Evolutionary conservation across 192 early-diverging fungal genomes (phyloP).

Genomic region (Coemansia sp.): DNA sequence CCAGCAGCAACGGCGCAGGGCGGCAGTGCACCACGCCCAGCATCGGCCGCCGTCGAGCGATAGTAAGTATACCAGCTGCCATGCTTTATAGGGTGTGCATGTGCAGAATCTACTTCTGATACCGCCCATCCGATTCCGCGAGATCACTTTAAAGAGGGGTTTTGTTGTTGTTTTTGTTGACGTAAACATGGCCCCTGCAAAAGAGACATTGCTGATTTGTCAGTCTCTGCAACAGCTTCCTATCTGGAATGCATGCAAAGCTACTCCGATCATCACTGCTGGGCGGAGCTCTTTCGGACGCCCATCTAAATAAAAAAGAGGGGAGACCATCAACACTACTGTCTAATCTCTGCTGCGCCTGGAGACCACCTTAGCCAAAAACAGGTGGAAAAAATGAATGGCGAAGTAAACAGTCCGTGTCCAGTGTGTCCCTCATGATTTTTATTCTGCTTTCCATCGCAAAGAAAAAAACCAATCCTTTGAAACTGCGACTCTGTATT

Average conservation of each 20-base stretch:
- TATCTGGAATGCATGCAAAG: neutral
- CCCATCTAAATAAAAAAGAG: neutral
- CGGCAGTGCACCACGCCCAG: constrained; percentile 24
- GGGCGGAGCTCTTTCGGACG: constrained; percentile 1
- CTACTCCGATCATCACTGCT: neutral
- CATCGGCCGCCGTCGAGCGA: constrained; percentile 2
- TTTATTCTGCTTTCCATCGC: neutral
- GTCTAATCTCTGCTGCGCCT: neutral
- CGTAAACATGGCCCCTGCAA: neutral
- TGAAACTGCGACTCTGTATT: neutral
- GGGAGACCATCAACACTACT: neutral
- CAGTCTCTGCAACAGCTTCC: neutral
- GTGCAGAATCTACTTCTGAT: neutral
- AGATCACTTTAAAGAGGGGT: neutral
- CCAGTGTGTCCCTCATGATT: neutral
- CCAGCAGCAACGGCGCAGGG: constrained; percentile 30
- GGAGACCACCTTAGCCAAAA: neutral
- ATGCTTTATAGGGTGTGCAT: neutral
- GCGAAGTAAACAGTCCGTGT: neutral
- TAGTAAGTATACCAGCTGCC: constrained; percentile 29
- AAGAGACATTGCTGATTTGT: constrained; percentile 1
- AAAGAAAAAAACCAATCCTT: neutral
- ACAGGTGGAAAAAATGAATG: neutral
- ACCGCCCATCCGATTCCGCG: neutral
- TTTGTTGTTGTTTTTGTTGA: constrained; percentile 1